Evolutionary conservation across 2,329 filamentous ascomycete genomes (phyloP).

Genomic region (Epichloe sylvatica): DNA sequence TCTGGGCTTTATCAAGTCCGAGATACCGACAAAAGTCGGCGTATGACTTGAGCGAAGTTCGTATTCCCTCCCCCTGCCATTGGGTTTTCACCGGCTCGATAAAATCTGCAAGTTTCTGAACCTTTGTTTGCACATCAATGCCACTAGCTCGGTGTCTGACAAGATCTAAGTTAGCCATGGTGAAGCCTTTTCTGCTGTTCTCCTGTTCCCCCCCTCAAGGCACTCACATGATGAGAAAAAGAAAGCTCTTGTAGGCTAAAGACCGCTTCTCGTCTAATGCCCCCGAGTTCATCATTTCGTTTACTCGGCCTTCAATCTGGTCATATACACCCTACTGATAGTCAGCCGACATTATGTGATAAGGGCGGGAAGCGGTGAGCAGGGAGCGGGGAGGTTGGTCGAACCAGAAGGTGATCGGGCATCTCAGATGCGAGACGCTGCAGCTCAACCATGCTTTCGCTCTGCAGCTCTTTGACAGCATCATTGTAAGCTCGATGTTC

Average conservation of each 20-base stretch:
- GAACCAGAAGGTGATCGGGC: slow-evolving; percentile 71
- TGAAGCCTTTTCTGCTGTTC: neutral
- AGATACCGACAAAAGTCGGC: slow-evolving; percentile 66
- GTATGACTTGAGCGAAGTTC: slow-evolving; percentile 58
- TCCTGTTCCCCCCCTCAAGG: neutral
- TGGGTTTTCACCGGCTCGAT: slow-evolving; percentile 66
- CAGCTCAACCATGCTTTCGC: slow-evolving; percentile 71
- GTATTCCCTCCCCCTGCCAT: slow-evolving; percentile 63
- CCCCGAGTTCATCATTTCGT: slow-evolving; percentile 61
- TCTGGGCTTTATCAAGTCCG: slow-evolving; percentile 64
- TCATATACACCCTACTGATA: slow-evolving; percentile 59
- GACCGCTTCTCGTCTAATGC: slow-evolving; percentile 68
- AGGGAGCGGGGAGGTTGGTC: slow-evolving; percentile 8
- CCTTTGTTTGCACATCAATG: slow-evolving; percentile 56
- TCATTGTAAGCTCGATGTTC: slow-evolving; percentile 67
- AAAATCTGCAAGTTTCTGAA: slow-evolving; percentile 61
- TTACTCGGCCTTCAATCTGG: slow-evolving; percentile 69
- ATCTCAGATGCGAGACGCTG: slow-evolving; percentile 82
- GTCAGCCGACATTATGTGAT: neutral
- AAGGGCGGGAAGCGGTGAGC: no score
- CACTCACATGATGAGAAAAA: slow-evolving; percentile 77
- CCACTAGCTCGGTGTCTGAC: slow-evolving; percentile 63
- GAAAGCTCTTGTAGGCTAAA: slow-evolving; percentile 74
- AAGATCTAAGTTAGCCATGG: neutral
- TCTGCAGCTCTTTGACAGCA: slow-evolving; percentile 77